Percentiles rank a stretch among this genome's conserved stretches.
Conservation (phyloP, 2,329 filamentous ascomycete genomes). For the Nigrograna mackinnonii region DNA sequence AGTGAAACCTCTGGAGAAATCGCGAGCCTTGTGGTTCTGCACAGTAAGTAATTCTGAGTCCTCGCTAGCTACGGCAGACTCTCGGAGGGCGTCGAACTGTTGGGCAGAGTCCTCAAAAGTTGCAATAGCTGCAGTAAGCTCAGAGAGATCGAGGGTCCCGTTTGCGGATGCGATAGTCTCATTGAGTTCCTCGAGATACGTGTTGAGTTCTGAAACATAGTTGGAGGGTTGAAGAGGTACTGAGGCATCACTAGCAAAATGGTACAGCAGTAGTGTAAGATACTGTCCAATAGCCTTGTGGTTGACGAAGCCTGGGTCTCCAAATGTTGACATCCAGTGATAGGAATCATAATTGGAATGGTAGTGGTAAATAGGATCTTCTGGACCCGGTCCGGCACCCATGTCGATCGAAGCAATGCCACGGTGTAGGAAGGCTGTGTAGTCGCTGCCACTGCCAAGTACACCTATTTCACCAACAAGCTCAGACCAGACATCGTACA, state of each 20-base stretch:
- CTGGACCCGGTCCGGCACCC: constrained; percentile 40
- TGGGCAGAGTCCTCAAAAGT: constrained; percentile 35
- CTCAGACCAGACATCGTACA: constrained; percentile 50
- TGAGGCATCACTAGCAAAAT: constrained; percentile 42
- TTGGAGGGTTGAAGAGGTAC: constrained; percentile 44
- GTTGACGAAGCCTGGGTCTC: constrained; percentile 54
- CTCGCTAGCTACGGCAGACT: constrained; percentile 28
- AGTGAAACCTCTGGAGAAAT: constrained; percentile 51
- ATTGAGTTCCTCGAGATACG: constrained; percentile 40
- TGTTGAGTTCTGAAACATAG: constrained; percentile 42
- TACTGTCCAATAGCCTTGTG: constrained; percentile 56
- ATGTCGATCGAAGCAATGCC: constrained; percentile 49
- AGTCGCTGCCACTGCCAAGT: constrained; percentile 52
- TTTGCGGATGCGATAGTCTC: constrained; percentile 29
- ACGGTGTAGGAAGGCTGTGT: constrained; percentile 51
- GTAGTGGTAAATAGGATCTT: constrained; percentile 52
- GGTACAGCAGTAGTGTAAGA: constrained; percentile 47
- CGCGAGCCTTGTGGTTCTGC: constrained; percentile 50
- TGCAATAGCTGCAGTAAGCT: constrained; percentile 39
- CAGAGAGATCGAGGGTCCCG: constrained; percentile 31
- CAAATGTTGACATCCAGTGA: constrained; percentile 57
- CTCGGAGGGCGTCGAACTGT: constrained; percentile 32
- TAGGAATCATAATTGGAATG: constrained; percentile 53
- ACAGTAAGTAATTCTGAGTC: constrained; percentile 32
- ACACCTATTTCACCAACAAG: constrained; percentile 43